Percentiles rank a stretch among this genome's conserved stretches.
Evolutionary conservation across 306 rosid species (phyloP).

Genomic region (Senna siamea): DNA sequence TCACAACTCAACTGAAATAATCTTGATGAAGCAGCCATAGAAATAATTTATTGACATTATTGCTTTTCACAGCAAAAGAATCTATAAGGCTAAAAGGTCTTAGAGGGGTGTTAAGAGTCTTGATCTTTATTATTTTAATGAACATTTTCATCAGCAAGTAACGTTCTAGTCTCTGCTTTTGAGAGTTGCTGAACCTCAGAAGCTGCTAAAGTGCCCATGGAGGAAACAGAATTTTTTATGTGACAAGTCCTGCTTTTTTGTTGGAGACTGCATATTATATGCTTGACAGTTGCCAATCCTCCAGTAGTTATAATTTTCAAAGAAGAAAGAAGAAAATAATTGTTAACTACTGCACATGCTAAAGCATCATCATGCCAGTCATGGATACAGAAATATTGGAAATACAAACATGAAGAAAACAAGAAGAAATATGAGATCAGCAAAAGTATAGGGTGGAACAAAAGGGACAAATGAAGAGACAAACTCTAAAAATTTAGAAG

Average conservation of each 20-base stretch:
- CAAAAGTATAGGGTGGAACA: not conserved
- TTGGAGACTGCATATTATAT: not conserved
- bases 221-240: not conserved
- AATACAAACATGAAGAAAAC: not conserved
- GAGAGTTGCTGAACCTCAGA: not conserved
- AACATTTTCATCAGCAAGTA: not conserved
- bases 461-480: not conserved
- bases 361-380: not conserved
- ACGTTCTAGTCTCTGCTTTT: not conserved
- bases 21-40: not conserved
- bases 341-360: not conserved
- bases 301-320: not conserved
- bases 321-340: not conserved
- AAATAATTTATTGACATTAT: not conserved
- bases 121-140: not conserved
- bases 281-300: not conserved
- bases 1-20: not conserved
- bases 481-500: not conserved
- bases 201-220: not conserved
- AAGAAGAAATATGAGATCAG: not conserved
- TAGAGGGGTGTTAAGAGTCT: not conserved
- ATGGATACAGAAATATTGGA: not conserved
- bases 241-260: not conserved
- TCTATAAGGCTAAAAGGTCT: not conserved
- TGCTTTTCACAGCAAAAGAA: slow-evolving; percentile 10